Conservation (phyloP, 768 basidiomycete species). For the Nidularia pulvinata region DNA sequence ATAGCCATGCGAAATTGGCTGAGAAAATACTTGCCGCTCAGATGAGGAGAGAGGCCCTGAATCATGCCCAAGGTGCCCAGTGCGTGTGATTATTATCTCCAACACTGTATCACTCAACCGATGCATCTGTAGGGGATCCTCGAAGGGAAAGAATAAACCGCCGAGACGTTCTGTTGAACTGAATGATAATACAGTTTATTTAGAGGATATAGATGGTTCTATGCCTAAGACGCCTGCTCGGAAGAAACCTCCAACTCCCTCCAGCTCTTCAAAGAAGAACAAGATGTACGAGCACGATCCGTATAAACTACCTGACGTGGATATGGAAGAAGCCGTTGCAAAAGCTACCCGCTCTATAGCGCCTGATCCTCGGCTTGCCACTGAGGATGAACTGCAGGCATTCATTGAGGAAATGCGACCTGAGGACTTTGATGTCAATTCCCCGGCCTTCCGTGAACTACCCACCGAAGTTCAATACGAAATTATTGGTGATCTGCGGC, state of each 20-base stretch:
- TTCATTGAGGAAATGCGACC: conserved; percentile 98
- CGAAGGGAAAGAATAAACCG: conserved; percentile 28
- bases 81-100: too few species aligned
- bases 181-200: conserved; percentile 78
- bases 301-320: conserved; percentile 86
- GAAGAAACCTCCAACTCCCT: conserved; percentile 28
- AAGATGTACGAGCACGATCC: conserved; percentile 85
- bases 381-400: conserved; percentile 88
- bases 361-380: conserved; percentile 93
- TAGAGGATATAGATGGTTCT: conserved; percentile 78
- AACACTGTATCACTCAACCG: too few species aligned
- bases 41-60: conserved; percentile 86
- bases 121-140: conserved; percentile 14
- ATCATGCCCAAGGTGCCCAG: conserved; percentile 47
- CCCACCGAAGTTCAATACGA: conserved; percentile 98
- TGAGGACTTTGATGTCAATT: conserved; percentile 91
- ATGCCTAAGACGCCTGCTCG: conserved; percentile 52
- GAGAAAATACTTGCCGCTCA: conserved; percentile 94
- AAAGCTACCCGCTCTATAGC: conserved; percentile 57
- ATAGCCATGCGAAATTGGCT: conserved; percentile 84
- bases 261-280: conserved; percentile 57
- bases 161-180: conserved; percentile 41
- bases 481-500: conserved; percentile 92
- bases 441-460: conserved; percentile 86
- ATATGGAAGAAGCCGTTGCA: conserved; percentile 63